Evolutionary conservation across 495 filamentous ascomycete genomes (phyloP), one percentile per base, ranked within the genome.

Genomic region (Tuber melanosporum): DNA sequence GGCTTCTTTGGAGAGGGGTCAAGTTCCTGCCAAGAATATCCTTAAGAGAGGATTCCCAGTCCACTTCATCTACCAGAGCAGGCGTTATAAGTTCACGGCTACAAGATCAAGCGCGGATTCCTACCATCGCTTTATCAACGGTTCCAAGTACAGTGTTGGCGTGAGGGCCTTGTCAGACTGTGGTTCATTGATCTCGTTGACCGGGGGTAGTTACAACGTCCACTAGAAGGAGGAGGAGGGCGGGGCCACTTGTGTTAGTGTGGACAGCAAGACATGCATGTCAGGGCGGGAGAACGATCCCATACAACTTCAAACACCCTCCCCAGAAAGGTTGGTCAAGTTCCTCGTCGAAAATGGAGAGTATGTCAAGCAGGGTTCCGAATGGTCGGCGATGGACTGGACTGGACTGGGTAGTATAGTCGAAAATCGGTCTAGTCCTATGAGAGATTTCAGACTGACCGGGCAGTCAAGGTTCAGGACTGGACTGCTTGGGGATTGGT

Each of bases 201-300:
- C 89, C 82, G 95, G 95, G 47, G 92, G 92, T 83, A 95, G 92
- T 83, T 96, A 99, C 89, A 99, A 95, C 84, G 90, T 98, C 66
- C 98, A 99, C 90, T 98, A 95, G 96, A 97, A 43, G 42, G 42
- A 97, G 84, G 95, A 99, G 84, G 95, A 99, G 85, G 92, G 94
- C 57, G 93, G 93, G 73, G 95, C 96, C n/a, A 98, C 95, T 70
- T 93, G 96, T 83, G 86, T 99, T 76, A 97, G 94, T 49, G 94
- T 99, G 22, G 96, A 99, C 83, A 92, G 93, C 86, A 99, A 98
- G 89, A 98, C 95, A 32, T 98, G 95, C 84, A 86, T 99, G 77
- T 89, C 98, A 26, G 95, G 98, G 88, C 95, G 98, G 85, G 95
- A 99, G 88, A 99, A 98, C 84, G 95, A 99, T 84, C 95, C 95